Evolutionary conservation across 139 green algal species (phyloP), one percentile per base, ranked within the genome.

Genomic region (Coccomyxa sp.): DNA sequence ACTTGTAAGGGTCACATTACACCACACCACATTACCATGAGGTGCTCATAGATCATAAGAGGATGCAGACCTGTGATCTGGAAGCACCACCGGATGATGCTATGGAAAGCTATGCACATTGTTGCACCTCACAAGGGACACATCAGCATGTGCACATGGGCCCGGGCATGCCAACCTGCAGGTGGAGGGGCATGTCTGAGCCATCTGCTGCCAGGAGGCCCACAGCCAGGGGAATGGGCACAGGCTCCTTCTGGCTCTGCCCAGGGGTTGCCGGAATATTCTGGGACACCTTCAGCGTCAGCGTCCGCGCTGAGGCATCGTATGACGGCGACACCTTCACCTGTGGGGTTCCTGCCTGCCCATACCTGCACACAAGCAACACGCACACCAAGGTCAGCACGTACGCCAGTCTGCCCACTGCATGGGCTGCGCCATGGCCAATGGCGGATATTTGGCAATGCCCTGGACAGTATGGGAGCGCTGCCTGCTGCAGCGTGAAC

Each of bases 331-430:
- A 80, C 16, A 95, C 90, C 7, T 83, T 90, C 55, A 99, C 76
- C 33, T 64, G 76, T 10, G 96, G 96, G 0, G 96, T 99, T 74
- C 96, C 95, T 6, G 95, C 95, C 87, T 99, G 96, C 74, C 64
- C 41, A 83, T 97, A 97, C 92, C 93, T 95, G 75, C 34, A 18
- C 22, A 5, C 50, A 64, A 31, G 50, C 50, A 64, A n/a, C n/a
- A n/a, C n/a, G n/a, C n/a, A n/a, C n/a, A n/a, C n/a, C n/a, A n/a
- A n/a, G n/a, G n/a, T n/a, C n/a, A n/a, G n/a, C n/a, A n/a, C n/a
- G n/a, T n/a, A n/a, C n/a, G n/a, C n/a, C n/a, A n/a, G n/a, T n/a
- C n/a, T n/a, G n/a, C n/a, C n/a, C n/a, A n/a, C n/a, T n/a, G n/a
- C n/a, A n/a, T n/a, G n/a, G n/a, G n/a, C n/a, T n/a, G n/a, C n/a